phyloP scores from a whole-genome alignment of 805 yeast genomes.

The Candida silvatica region DNA sequence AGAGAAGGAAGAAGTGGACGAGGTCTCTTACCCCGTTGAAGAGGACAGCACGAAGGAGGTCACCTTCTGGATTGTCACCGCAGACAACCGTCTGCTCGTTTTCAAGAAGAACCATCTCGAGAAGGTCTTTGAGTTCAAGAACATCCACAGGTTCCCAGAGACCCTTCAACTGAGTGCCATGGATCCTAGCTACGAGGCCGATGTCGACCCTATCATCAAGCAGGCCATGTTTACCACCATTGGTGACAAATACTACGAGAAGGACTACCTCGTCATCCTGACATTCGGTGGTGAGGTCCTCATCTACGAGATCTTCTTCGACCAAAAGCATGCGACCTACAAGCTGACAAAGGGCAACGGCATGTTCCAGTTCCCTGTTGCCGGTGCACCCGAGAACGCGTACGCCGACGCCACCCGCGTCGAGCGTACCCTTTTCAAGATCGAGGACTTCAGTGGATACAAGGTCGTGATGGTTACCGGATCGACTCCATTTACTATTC shows the following conservation, averaged over 20 bases:
- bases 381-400: constrained; percentile 79
- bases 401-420: constrained; percentile 58
- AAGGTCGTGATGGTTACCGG: constrained; percentile 68
- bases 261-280: constrained; percentile 59
- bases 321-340: constrained; percentile 28
- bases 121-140: constrained; percentile 43
- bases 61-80: constrained; percentile 62
- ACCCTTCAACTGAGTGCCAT: constrained; percentile 34
- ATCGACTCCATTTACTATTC: constrained; percentile 55
- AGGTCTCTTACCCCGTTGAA: constrained; percentile 7
- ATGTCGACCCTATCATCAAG: constrained; percentile 69
- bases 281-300: constrained; percentile 78
- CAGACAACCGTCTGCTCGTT: constrained; percentile 64
- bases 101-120: constrained; percentile 49
- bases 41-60: constrained; percentile 23
- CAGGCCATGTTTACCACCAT: constrained; percentile 55
- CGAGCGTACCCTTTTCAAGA: constrained; percentile 58
- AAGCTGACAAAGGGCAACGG: constrained; percentile 35
- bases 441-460: constrained; percentile 49
- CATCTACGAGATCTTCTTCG: constrained; percentile 51
- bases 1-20: constrained; percentile 6
- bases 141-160: constrained; percentile 38
- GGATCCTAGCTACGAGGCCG: constrained; percentile 37
- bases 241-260: constrained; percentile 48
- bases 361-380: constrained; percentile 34